Evolutionary conservation across 78 protist species (phyloP).

Genomic region (Dictyostelium discoideum): dicty_2.7 NC_007091.3:1448501-1449000

Average conservation of each 20-base stretch:
- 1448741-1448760: too few relatives aligned
- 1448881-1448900: too few relatives aligned
- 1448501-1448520: neutral
- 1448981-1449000: too few relatives aligned
- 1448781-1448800: too few relatives aligned
- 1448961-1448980: neutral
- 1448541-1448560: neutral
- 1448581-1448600: neutral
- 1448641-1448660: neutral
- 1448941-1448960: neutral
- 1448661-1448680: neutral
- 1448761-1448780: too few relatives aligned
- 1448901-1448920: too few relatives aligned
- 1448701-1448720: neutral
- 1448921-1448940: too few relatives aligned
- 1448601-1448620: neutral
- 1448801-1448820: too few relatives aligned
- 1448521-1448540: neutral
- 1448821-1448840: neutral
- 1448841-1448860: neutral
- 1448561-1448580: too few relatives aligned
- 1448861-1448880: too few relatives aligned
- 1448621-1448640: too few relatives aligned
- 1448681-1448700: neutral
- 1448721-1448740: too few relatives aligned